Percentiles rank a stretch among this genome's conserved stretches.
These are phyloP conservation scores for Rhododendron ferrugineum DNA, from an alignment of 148 eudicot genomes.

Conservation along the genomic window DNA sequence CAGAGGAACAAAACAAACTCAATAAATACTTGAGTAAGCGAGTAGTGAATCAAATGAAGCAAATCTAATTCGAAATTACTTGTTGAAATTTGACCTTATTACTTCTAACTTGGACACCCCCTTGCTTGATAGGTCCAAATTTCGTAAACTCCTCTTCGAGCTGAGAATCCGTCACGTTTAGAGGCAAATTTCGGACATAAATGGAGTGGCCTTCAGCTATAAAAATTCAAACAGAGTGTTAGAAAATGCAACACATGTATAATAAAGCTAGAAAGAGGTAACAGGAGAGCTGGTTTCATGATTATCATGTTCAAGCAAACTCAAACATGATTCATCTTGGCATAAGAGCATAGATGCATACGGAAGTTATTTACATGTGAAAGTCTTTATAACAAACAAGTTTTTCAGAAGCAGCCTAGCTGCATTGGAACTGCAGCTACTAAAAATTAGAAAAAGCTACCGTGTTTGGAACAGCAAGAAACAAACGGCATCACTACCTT, in stretches of 20 bases:
- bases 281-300: slow-evolving; percentile 1
- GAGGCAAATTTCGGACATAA: slow-evolving; percentile 44
- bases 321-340: not conserved
- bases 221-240: not conserved
- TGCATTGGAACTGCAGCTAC: not conserved
- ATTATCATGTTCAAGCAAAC: not conserved
- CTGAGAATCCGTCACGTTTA: slow-evolving; percentile 29
- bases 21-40: not conserved
- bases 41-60: slow-evolving; percentile 1
- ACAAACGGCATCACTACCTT: slow-evolving; percentile 34
- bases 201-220: slow-evolving; percentile 44
- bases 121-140: slow-evolving; percentile 47
- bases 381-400: not conserved
- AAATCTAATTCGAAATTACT: not conserved
- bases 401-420: not conserved
- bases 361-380: not conserved
- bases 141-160: slow-evolving; percentile 40
- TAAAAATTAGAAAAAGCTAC: not conserved
- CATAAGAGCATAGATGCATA: not conserved
- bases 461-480: not conserved
- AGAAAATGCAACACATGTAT: not conserved
- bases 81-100: slow-evolving; percentile 31
- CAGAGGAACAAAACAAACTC: slow-evolving; percentile 2
- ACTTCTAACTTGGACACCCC: slow-evolving; percentile 53
- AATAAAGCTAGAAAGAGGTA: not conserved